Conservation (phyloP, 73 alveolate species). For the Paramecium tetraurelia region DNA sequence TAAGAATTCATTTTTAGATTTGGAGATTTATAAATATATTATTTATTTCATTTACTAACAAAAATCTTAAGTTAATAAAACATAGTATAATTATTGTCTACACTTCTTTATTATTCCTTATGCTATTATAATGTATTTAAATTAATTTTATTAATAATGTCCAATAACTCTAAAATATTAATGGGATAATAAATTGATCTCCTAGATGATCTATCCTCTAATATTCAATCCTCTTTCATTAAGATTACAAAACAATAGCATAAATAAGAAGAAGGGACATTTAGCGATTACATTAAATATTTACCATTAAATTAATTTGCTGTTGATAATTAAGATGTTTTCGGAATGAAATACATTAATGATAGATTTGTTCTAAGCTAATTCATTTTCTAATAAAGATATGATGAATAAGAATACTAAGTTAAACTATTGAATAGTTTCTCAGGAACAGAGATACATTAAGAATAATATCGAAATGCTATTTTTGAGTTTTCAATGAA, state of each 20-base stretch:
- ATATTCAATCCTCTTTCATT: neutral
- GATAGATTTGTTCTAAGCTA: neutral
- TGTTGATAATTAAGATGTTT: neutral
- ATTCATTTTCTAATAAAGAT: neutral
- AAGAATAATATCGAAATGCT: neutral
- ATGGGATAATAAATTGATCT: neutral
- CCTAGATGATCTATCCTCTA: neutral
- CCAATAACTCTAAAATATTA: neutral
- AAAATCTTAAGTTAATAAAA: neutral
- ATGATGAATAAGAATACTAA: neutral
- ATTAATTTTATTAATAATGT: neutral
- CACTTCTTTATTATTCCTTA: neutral
- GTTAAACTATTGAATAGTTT: neutral
- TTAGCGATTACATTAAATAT: neutral
- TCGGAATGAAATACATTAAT: neutral
- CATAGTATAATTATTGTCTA: neutral
- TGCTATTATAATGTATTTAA: neutral
- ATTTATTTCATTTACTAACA: neutral
- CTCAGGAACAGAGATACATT: neutral
- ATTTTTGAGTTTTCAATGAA: neutral
- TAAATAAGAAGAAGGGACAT: neutral
- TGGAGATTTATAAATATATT: neutral
- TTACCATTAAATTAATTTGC: neutral
- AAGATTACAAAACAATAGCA: neutral
- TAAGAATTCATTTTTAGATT: neutral